Conservation (phyloP, 2,329 filamentous ascomycete species). For the Emericellopsis cladophorae region DNA sequence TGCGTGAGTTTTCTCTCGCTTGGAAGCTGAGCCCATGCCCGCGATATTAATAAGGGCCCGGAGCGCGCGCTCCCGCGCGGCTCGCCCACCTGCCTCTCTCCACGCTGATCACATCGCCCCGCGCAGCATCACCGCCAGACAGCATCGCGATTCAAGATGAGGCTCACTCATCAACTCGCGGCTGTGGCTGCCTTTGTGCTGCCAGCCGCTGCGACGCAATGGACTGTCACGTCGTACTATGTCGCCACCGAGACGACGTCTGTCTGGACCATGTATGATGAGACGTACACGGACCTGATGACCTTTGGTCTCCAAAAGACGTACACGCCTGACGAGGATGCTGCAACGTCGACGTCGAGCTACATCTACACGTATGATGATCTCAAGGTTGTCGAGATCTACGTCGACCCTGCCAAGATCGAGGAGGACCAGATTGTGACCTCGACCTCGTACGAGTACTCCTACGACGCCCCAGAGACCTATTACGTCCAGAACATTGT, state of each 20-base stretch:
- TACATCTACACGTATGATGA: constrained; percentile 5
- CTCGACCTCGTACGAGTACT: constrained; percentile 3
- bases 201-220: constrained; percentile 2
- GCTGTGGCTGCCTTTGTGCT: background rate
- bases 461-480: constrained; percentile 4
- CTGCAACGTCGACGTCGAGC: constrained; percentile 2
- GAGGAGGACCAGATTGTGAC: constrained; percentile 4
- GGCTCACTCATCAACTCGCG: too few relatives aligned
- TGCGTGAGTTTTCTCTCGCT: too few relatives aligned
- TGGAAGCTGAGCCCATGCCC: too few relatives aligned
- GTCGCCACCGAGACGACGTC: constrained; percentile 4
- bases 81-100: too few relatives aligned
- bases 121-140: too few relatives aligned
- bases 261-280: constrained; percentile 1
- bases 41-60: too few relatives aligned
- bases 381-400: constrained; percentile 7
- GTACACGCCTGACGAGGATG: constrained; percentile 3
- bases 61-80: too few relatives aligned
- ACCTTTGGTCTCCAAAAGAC: constrained; percentile 5
- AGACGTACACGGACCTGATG: constrained; percentile 2
- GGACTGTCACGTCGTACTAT: constrained; percentile 9
- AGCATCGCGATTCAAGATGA: too few relatives aligned
- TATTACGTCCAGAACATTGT: constrained; percentile 7
- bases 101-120: too few relatives aligned
- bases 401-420: constrained; percentile 5